Percentiles rank a stretch among this genome's conserved stretches.
Evolutionary conservation across 352 stramenopile species (phyloP).

Genomic region (Heterotrichella gracilis): DNA sequence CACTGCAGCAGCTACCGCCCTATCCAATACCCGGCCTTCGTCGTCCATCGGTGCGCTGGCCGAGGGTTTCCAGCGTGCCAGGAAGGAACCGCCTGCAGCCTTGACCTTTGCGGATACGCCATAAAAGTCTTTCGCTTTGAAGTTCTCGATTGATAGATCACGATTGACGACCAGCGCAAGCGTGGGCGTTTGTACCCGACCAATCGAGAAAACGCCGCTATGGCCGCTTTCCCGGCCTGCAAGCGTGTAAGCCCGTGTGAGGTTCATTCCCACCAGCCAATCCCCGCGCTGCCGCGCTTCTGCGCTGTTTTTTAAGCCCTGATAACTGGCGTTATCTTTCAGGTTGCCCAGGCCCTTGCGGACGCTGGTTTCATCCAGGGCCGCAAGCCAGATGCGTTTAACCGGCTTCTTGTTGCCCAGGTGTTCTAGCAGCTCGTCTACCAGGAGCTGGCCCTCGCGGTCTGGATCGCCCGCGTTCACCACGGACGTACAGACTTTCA

Average conservation of each 20-base stretch:
- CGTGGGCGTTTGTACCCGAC: background rate
- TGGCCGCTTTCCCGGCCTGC: background rate
- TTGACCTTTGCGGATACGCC: background rate
- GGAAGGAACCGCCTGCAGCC: background rate
- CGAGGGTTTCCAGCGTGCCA: background rate
- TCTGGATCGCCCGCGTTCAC: background rate
- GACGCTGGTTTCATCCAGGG: background rate
- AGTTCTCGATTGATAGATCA: background rate
- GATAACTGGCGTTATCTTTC: background rate
- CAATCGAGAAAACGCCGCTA: background rate
- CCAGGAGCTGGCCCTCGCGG: background rate
- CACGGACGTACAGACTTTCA: background rate
- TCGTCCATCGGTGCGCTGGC: background rate
- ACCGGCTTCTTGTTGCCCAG: background rate
- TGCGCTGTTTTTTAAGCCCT: background rate
- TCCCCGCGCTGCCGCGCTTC: background rate
- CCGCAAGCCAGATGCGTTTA: background rate
- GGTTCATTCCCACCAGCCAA: background rate
- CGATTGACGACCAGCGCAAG: background rate
- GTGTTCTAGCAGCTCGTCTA: background rate
- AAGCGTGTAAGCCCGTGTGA: background rate
- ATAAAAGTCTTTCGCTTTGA: constrained; percentile 6
- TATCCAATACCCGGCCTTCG: background rate
- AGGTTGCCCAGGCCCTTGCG: background rate
- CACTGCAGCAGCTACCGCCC: background rate